Evolutionary conservation across 75 land plant species (phyloP).

Genomic region (Pinus tabuliformis): DNA sequence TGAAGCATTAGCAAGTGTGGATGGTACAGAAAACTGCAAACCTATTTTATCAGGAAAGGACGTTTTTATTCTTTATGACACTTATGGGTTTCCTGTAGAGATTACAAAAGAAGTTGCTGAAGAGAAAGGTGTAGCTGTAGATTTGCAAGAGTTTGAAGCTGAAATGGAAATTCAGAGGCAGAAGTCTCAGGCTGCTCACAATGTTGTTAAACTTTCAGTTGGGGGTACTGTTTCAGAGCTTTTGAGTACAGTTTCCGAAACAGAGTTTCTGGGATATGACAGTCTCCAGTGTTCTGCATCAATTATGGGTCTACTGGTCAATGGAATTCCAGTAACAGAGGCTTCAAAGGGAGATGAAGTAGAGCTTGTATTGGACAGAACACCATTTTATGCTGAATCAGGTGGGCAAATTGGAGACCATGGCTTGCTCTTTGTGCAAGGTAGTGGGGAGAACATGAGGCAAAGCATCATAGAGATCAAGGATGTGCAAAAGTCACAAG

Average conservation of each 20-base stretch:
- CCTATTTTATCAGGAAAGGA: slow-evolving; percentile 77
- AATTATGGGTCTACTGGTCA: slow-evolving; percentile 64
- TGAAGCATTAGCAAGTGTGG: slow-evolving; percentile 42
- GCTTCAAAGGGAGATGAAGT: slow-evolving; percentile 79
- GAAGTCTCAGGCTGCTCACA: slow-evolving; percentile 91
- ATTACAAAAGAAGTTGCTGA: slow-evolving; percentile 82
- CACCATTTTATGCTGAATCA: slow-evolving; percentile 99
- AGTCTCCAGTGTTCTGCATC: slow-evolving; percentile 48
- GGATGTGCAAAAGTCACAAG: slow-evolving; percentile 78
- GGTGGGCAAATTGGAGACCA: slow-evolving; percentile 94
- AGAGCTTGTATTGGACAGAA: slow-evolving; percentile 68
- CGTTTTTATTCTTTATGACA: slow-evolving; percentile 86
- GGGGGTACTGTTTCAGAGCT: slow-evolving; percentile 51
- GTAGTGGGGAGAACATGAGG: slow-evolving; percentile 18
- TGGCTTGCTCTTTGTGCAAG: slow-evolving; percentile 49
- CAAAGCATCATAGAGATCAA: slow-evolving; percentile 51
- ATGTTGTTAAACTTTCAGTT: slow-evolving; percentile 71
- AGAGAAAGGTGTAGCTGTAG: slow-evolving; percentile 68
- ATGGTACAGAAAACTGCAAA: slow-evolving; percentile 17
- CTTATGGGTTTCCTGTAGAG: slow-evolving; percentile 93
- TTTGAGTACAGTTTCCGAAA: slow-evolving; percentile 44
- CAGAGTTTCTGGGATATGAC: slow-evolving; percentile 85
- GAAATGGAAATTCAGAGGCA: slow-evolving; percentile 93
- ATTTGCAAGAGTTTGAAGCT: slow-evolving; percentile 70
- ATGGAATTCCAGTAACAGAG: slow-evolving; percentile 54